Percentiles rank a stretch among this genome's conserved stretches.
phyloP scores from a whole-genome alignment of 208 protist genomes.

The Crithidia expoeki region DNA sequence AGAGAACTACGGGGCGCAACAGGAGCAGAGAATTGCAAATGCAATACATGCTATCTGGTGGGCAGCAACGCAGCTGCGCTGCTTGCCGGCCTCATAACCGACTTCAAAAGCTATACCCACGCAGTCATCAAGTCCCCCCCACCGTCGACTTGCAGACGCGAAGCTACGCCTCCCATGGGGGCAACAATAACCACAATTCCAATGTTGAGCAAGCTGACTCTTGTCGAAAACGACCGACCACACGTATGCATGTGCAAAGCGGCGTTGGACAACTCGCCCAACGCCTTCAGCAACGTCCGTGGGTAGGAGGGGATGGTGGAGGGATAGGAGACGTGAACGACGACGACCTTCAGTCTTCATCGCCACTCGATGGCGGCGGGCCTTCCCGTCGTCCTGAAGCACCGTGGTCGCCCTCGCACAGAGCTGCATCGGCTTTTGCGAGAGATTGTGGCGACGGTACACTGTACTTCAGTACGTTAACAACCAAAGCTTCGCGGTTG shows the following conservation, averaged over 20 bases:
- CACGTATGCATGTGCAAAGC: not conserved
- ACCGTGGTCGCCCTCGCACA: too few relatives aligned
- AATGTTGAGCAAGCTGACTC: not conserved
- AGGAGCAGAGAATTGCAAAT: not conserved
- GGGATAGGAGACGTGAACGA: not conserved
- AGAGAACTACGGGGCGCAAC: too few relatives aligned
- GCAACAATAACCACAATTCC: not conserved
- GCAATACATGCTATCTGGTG: not conserved
- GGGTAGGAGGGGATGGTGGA: not conserved
- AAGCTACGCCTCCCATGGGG: not conserved
- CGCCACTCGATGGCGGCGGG: not conserved
- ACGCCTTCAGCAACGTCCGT: constrained; percentile 11
- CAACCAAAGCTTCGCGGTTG: too few relatives aligned
- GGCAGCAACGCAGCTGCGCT: not conserved
- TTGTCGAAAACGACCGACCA: too few relatives aligned
- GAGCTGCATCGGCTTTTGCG: too few relatives aligned
- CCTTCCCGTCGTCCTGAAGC: too few relatives aligned
- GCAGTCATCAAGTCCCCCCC: too few relatives aligned
- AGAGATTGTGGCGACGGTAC: too few relatives aligned
- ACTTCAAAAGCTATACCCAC: too few relatives aligned
- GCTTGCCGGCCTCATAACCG: not conserved
- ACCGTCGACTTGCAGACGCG: too few relatives aligned
- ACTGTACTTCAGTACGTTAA: too few relatives aligned
- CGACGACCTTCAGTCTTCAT: too few relatives aligned
- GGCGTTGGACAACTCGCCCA: not conserved